Conservation (phyloP, 1,139 yeast species). For the Magnusiomyces paraingens region DNA sequence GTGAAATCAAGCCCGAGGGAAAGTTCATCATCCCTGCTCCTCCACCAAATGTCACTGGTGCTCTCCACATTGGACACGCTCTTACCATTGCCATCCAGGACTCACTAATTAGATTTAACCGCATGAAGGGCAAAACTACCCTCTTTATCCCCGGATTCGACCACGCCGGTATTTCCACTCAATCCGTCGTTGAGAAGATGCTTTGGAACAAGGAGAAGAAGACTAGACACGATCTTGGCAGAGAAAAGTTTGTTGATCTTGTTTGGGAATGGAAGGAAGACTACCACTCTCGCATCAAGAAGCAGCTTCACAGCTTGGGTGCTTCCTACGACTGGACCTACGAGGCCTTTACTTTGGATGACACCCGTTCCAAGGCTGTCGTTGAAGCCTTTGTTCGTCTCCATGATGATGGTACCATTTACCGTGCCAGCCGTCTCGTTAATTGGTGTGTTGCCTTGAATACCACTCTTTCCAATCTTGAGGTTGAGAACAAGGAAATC, state of each 20-base stretch:
- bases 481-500: slow-evolving; percentile 87
- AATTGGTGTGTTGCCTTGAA: slow-evolving; percentile 95
- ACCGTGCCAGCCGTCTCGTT: slow-evolving; percentile 87
- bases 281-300: slow-evolving; percentile 77
- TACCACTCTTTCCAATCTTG: slow-evolving; percentile 93
- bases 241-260: slow-evolving; percentile 78
- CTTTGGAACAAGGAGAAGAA: slow-evolving; percentile 81
- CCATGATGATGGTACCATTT: slow-evolving; percentile 92
- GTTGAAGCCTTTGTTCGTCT: slow-evolving; percentile 84
- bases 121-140: slow-evolving; percentile 96
- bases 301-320: slow-evolving; percentile 80
- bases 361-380: slow-evolving; percentile 71
- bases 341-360: slow-evolving; percentile 90
- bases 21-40: slow-evolving; percentile 90
- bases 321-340: slow-evolving; percentile 96
- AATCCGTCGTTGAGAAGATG: slow-evolving; percentile 96
- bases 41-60: slow-evolving; percentile 99
- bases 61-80: slow-evolving; percentile 97
- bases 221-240: slow-evolving; percentile 92
- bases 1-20: slow-evolving; percentile 75
- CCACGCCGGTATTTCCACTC: slow-evolving; percentile 99
- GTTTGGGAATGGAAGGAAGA: slow-evolving; percentile 99
- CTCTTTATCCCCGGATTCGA: slow-evolving; percentile 94
- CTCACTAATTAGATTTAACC: slow-evolving; percentile 82
- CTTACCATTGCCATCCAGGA: slow-evolving; percentile 94